phyloP scores from a whole-genome alignment of 1,284 basidiomycete genomes.

The Tylopilus sp. region DNA sequence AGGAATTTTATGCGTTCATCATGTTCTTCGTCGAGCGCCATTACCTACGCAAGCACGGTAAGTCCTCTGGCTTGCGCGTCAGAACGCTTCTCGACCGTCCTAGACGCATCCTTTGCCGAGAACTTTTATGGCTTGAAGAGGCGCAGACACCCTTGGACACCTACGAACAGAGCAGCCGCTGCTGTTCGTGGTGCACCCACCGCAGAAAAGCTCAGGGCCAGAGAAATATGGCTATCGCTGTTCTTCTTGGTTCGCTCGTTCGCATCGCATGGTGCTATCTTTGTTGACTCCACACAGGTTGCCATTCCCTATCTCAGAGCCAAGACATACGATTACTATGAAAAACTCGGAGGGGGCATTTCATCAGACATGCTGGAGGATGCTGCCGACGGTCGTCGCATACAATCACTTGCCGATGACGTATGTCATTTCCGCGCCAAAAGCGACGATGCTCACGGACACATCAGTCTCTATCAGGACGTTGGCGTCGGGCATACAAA shows the following conservation, averaged over 20 bases:
- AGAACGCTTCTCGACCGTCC: not conserved
- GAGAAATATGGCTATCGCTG: constrained; percentile 73
- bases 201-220: constrained; percentile 60
- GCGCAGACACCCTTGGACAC: constrained; percentile 67
- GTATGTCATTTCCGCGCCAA: constrained; percentile 36
- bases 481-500: constrained; percentile 63
- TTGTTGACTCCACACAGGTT: constrained; percentile 49
- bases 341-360: constrained; percentile 82
- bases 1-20: constrained; percentile 89
- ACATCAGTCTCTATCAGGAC: constrained; percentile 45
- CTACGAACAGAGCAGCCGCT: constrained; percentile 60
- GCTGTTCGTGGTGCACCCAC: constrained; percentile 65
- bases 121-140: constrained; percentile 91
- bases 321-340: constrained; percentile 88
- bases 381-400: constrained; percentile 43
- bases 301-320: constrained; percentile 88
- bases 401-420: constrained; percentile 48
- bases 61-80: constrained; percentile 21
- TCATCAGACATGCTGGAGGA: constrained; percentile 67
- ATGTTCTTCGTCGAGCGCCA: constrained; percentile 90
- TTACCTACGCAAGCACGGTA: constrained; percentile 84
- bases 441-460: constrained; percentile 8
- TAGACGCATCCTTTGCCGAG: constrained; percentile 88
- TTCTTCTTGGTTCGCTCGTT: constrained; percentile 63
- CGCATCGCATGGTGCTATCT: not conserved